Conservation (phyloP, 108 stramenopile species). For the Cyclotella choctawhatcheeana region DNA sequence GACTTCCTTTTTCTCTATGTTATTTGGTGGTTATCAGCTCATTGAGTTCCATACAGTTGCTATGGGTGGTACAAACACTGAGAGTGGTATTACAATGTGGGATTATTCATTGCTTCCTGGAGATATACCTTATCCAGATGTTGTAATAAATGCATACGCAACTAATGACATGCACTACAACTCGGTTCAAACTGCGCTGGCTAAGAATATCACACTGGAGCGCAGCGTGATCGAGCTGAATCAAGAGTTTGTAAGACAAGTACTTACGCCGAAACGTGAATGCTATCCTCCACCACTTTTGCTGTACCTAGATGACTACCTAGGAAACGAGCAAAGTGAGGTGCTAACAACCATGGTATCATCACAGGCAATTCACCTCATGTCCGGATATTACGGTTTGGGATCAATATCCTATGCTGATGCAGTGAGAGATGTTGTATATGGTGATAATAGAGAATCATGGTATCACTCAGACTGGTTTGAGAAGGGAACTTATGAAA, state of each 20-base stretch:
- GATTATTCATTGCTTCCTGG: slow-evolving; percentile 74
- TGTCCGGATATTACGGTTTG: slow-evolving; percentile 80
- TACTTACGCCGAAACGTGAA: slow-evolving; percentile 49
- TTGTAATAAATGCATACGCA: slow-evolving; percentile 80
- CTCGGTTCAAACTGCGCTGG: slow-evolving; percentile 46
- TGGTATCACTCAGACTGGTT: slow-evolving; percentile 74
- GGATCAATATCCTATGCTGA: slow-evolving; percentile 76
- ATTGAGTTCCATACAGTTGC: slow-evolving; percentile 66
- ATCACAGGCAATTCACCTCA: slow-evolving; percentile 56
- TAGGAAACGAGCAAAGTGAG: slow-evolving; percentile 78
- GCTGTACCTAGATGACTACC: slow-evolving; percentile 79
- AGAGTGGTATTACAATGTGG: slow-evolving; percentile 67
- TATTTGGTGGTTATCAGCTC: slow-evolving; percentile 37
- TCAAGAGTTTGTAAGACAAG: slow-evolving; percentile 64
- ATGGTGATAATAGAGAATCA: slow-evolving; percentile 68
- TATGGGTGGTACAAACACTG: slow-evolving; percentile 83
- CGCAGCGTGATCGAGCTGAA: slow-evolving; percentile 68
- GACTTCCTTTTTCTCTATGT: slow-evolving; percentile 21
- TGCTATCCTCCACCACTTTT: slow-evolving; percentile 59
- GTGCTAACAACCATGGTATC: slow-evolving; percentile 65
- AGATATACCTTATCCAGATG: slow-evolving; percentile 70
- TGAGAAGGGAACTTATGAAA: slow-evolving; percentile 35
- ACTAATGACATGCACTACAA: slow-evolving; percentile 87
- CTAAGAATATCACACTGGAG: slow-evolving; percentile 60
- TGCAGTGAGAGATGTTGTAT: slow-evolving; percentile 72